Base-by-base conservation (phyloP, 352 stramenopile species). In the Paralagenidium karlingii region DNA sequence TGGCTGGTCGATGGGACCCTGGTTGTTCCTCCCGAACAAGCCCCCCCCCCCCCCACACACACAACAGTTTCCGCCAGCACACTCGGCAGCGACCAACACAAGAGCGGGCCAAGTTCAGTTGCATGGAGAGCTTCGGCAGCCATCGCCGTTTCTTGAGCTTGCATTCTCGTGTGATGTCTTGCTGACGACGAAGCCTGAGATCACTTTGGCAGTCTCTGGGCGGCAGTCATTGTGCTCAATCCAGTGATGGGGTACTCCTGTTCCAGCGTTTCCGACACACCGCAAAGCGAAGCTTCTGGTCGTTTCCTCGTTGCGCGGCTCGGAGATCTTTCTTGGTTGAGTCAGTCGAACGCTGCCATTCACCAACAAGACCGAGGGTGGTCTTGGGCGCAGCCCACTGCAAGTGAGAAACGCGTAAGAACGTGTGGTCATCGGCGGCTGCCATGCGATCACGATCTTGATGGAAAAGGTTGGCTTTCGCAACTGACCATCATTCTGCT, bases 171-270 rank as follows among this genome's bases (percentile, higher is more conserved):
- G 79, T 53, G 16, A 61, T 34, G 48, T 81, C 60, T 32, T 83
- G 67, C 20, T 70, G 53, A 2, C 68, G 64, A 31, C 82, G 55
- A 19, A 80, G 27, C 22, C 63, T 63, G 6, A 54, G 19, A 87
- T 40, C 21, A 84, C 73, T 45, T 88, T 87, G 34, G 76, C 68
- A 0, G 80, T 90, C 49, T 95, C 81, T 2, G 75, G 75, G 3
- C 83, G 75, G 82, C 84, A 96, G 4, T 78, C 79, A 28, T 95
- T 95, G 62, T 92, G 85, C 43, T 96, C 84, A 13, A 85, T 59
- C 9, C 83, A 68, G 22, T 61, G 51, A 52, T 96, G 95, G 83
- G 80, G 94, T 22, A 73, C 49, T 11, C 52, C 55, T 31, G 51
- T 83, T 38, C 79, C 65, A 15, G 74, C 63, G 20, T 67, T 65